Conservation (phyloP, 768 basidiomycete species). For the Gloeostereum incarnatum region DNA sequence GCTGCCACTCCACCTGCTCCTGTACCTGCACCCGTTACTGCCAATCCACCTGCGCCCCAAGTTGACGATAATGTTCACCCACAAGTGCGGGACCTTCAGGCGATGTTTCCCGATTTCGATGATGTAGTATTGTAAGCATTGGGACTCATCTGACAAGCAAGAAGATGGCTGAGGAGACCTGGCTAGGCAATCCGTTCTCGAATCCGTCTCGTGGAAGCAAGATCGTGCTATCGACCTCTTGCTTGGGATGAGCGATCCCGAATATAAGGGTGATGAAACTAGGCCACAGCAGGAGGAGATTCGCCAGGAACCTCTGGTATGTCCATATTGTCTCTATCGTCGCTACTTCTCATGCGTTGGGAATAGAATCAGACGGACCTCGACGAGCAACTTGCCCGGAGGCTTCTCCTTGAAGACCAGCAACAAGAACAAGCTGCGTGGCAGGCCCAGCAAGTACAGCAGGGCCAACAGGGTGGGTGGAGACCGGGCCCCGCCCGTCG, state of each 20-base stretch:
- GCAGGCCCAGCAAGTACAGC: constrained; percentile 17
- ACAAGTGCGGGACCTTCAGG: constrained; percentile 42
- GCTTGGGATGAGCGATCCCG: constrained; percentile 81
- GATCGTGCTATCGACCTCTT: constrained; percentile 70
- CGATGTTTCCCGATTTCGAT: constrained; percentile 79
- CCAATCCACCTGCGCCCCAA: too few relatives aligned
- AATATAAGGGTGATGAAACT: constrained; percentile 44
- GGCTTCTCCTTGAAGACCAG: constrained; percentile 56
- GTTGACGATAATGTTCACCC: too few relatives aligned
- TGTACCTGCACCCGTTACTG: too few relatives aligned
- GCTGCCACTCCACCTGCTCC: too few relatives aligned
- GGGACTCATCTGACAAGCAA: background rate
- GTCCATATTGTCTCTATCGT: constrained; percentile 1
- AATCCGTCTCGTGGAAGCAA: constrained; percentile 62
- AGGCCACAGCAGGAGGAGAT: constrained; percentile 9
- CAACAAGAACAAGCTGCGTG: constrained; percentile 27
- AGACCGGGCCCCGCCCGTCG: constrained; percentile 8
- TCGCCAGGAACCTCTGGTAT: constrained; percentile 17
- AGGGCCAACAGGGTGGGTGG: constrained; percentile 8
- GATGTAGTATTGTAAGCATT: constrained; percentile 50
- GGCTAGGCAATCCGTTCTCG: constrained; percentile 55
- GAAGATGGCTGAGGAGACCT: constrained; percentile 1
- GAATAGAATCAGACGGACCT: constrained; percentile 53
- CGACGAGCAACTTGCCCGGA: constrained; percentile 73
- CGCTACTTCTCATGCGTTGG: constrained; percentile 3